These are phyloP conservation scores for Toxoplasma gondii DNA, from an alignment of 169 alveolate genomes.

Conservation along the genomic window DNA sequence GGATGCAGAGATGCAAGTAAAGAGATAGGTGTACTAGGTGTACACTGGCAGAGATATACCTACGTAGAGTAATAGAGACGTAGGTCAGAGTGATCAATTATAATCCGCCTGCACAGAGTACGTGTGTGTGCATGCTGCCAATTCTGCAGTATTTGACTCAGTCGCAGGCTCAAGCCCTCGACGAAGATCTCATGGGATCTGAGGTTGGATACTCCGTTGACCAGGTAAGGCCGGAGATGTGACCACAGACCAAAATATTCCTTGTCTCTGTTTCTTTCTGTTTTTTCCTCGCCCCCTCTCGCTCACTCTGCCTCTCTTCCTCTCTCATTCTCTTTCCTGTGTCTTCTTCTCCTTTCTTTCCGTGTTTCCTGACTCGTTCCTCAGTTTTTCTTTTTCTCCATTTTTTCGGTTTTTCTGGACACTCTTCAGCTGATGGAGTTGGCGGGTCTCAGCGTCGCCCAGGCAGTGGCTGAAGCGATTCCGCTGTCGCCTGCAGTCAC, in stretches of 20 bases:
- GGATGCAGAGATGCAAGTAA: too few species aligned
- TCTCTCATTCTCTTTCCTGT: background rate
- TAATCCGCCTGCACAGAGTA: too few species aligned
- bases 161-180: background rate
- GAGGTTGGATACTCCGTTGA: slow-evolving; percentile 24
- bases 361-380: background rate
- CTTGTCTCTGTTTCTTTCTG: background rate
- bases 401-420: background rate
- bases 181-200: slow-evolving; percentile 6
- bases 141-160: background rate
- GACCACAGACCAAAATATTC: background rate
- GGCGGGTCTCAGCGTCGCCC: slow-evolving; percentile 87
- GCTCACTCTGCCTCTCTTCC: background rate
- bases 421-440: slow-evolving; percentile 82
- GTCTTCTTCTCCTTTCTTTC: background rate
- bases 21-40: too few species aligned
- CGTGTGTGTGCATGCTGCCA: too few species aligned
- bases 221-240: background rate
- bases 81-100: too few species aligned
- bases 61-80: too few species aligned
- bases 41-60: too few species aligned
- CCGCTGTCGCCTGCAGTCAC: background rate
- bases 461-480: slow-evolving; percentile 60
- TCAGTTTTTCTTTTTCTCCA: background rate
- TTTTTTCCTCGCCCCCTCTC: background rate